Evolutionary conservation across 805 yeast genomes (phyloP).

Genomic region (Candida chilensis): DNA sequence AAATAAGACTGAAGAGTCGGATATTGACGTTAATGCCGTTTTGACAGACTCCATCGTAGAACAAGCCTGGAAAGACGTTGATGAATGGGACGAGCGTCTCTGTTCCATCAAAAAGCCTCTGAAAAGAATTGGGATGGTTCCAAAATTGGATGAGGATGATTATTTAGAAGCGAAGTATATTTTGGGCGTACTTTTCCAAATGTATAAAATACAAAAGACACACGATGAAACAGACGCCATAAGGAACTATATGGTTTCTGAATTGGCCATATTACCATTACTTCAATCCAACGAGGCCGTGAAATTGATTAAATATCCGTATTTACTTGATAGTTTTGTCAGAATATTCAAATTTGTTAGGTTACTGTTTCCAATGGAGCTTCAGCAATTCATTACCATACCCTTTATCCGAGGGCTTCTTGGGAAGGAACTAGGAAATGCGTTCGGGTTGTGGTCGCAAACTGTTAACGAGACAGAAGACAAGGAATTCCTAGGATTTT

Average conservation of each 20-base stretch:
- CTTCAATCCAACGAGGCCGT: slow-evolving; percentile 24
- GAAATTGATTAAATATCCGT: slow-evolving; percentile 23
- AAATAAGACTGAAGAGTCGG: no score
- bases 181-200: slow-evolving; percentile 13
- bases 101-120: slow-evolving; percentile 13
- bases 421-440: slow-evolving; percentile 28
- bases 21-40: no score
- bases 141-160: slow-evolving; percentile 21
- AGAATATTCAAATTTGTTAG: slow-evolving; percentile 24
- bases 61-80: slow-evolving; percentile 17
- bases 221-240: not conserved
- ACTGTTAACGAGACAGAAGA: slow-evolving; percentile 12
- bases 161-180: slow-evolving; percentile 25
- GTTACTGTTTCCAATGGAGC: slow-evolving; percentile 10
- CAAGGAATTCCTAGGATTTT: slow-evolving; percentile 27
- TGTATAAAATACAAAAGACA: no score
- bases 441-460: slow-evolving; percentile 32
- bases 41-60: slow-evolving; percentile 1
- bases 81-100: slow-evolving; percentile 23
- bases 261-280: slow-evolving; percentile 13
- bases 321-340: slow-evolving; percentile 21
- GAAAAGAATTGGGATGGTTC: slow-evolving; percentile 13
- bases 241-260: slow-evolving; percentile 6
- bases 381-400: slow-evolving; percentile 16
- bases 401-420: slow-evolving; percentile 16